Conservation (phyloP, 805 yeast genomes). For the Yarrowia sp. region DNA sequence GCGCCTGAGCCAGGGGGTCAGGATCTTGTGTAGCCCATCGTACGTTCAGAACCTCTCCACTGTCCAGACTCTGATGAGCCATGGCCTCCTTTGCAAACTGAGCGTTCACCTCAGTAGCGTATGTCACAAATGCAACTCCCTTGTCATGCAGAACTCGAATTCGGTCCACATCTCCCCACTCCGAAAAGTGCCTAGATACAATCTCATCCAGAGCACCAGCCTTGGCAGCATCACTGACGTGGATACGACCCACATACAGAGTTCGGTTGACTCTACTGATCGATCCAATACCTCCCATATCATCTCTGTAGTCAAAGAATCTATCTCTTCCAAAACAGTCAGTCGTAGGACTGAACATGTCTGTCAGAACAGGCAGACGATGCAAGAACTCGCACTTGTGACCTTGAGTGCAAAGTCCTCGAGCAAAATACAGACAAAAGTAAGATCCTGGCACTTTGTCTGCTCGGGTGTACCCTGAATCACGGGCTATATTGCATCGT, state of each 20-base stretch:
- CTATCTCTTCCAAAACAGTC: constrained; percentile 96
- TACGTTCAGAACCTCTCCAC: constrained; percentile 69
- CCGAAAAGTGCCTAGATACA: constrained; percentile 62
- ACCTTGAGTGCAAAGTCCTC: constrained; percentile 87
- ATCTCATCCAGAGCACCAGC: constrained; percentile 51
- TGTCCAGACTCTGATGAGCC: constrained; percentile 78
- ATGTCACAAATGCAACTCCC: constrained; percentile 82
- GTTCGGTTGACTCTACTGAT: constrained; percentile 74
- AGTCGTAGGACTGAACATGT: constrained; percentile 64
- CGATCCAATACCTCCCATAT: constrained; percentile 93
- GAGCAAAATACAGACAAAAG: constrained; percentile 84
- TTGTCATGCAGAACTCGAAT: constrained; percentile 66
- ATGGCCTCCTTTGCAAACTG: constrained; percentile 97
- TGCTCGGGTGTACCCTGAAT: constrained; percentile 79
- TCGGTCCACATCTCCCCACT: constrained; percentile 78
- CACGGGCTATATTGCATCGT: constrained; percentile 64
- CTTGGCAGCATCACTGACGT: constrained; percentile 49
- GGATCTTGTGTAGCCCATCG: constrained; percentile 94
- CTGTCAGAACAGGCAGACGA: constrained; percentile 69
- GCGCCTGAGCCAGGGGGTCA: constrained; percentile 65
- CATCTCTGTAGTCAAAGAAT: constrained; percentile 81
- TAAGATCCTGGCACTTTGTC: constrained; percentile 57
- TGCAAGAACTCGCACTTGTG: constrained; percentile 78
- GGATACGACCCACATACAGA: constrained; percentile 71
- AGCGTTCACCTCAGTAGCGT: constrained; percentile 70